Base-by-base conservation (phyloP, 202 grass and related monocot genomes). In the Sporobolus alterniflorus region DNA sequence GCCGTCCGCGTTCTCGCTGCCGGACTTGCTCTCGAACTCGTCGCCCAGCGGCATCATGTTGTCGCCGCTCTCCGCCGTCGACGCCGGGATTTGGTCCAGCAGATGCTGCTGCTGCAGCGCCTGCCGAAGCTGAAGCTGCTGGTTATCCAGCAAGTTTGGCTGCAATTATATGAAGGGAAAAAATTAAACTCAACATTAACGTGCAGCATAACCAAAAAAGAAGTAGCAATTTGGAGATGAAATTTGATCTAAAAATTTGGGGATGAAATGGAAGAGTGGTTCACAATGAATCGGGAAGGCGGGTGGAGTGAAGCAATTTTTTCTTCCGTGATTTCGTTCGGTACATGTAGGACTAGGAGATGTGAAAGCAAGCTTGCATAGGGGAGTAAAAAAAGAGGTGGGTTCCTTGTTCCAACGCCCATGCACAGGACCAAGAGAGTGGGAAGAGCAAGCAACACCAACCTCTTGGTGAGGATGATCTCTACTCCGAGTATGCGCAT, bases 1-100 rank as follows among this genome's bases (percentile, higher is more conserved):
- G 44, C 89, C 91, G 36, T 99, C 97, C 51, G 91, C 82, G 74
- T 99, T 99, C 85, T 99, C 97, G 63, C 97, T 99, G 33, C 97
- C 93, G 46, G 93, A 96, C 87, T 96, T 92, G 93, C 93, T 96
- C 49, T 99, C 93, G 43, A 99, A 99, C 60, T 99, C 97, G 22
- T 96, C 97, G 5, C 77, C 90, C 1, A 86, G 81, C 3, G 82
- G 93, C 47, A 89, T 86, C 87, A 95, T 88, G 71, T 90, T 80
- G 77, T 95, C 93, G 59, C 89, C 59, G 76, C 93, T 99, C 80
- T 99, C 97, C 26, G 67, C 91, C 21, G 92, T 89, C n/a, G 81
- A 86, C 2, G 78, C 82, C 20, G 89, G 89, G 80, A 99, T 90
- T 61, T 96, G 91, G 6, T 90, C 66, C 14, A 94, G 88, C 24